phyloP scores from a whole-genome alignment of 495 filamentous ascomycete genomes.

The Aspergillus leporis region DNA sequence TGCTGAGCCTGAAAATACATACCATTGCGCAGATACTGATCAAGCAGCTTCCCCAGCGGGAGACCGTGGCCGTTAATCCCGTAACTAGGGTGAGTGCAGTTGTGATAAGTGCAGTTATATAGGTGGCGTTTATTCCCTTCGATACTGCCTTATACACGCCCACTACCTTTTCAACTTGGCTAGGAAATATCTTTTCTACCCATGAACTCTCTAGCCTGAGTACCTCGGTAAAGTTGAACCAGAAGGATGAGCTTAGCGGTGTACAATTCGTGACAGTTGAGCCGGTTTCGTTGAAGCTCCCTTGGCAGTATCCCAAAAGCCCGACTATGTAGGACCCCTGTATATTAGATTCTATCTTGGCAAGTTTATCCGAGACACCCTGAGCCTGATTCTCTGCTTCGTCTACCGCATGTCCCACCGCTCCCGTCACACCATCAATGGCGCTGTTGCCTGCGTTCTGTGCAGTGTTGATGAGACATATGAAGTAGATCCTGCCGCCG shows the following conservation, averaged over 20 bases:
- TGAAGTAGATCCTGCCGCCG: background rate
- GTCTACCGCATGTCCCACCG: background rate
- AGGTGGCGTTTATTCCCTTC: conserved; percentile 1
- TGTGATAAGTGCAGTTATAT: background rate
- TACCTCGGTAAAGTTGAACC: conserved; percentile 7
- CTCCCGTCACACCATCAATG: background rate
- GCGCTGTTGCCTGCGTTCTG: background rate
- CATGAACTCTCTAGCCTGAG: background rate
- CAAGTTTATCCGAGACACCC: background rate
- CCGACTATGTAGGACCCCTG: background rate
- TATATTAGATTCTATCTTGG: conserved; percentile 1
- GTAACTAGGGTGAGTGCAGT: background rate
- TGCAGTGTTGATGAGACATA: background rate
- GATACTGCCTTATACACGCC: conserved; percentile 1
- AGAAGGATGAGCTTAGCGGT: background rate
- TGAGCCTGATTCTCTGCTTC: background rate
- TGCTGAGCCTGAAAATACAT: background rate
- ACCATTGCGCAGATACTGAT: background rate
- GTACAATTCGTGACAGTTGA: background rate
- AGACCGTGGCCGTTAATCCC: conserved; percentile 1
- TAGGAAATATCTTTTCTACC: conserved; percentile 5
- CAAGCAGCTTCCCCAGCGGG: background rate
- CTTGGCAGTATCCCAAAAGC: conserved; percentile 5
- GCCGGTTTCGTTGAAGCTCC: background rate
- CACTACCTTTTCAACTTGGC: conserved; percentile 4